These are phyloP conservation scores for Tephrocybe sp. DNA, from an alignment of 768 basidiomycete species.

Conservation along the genomic window DNA sequence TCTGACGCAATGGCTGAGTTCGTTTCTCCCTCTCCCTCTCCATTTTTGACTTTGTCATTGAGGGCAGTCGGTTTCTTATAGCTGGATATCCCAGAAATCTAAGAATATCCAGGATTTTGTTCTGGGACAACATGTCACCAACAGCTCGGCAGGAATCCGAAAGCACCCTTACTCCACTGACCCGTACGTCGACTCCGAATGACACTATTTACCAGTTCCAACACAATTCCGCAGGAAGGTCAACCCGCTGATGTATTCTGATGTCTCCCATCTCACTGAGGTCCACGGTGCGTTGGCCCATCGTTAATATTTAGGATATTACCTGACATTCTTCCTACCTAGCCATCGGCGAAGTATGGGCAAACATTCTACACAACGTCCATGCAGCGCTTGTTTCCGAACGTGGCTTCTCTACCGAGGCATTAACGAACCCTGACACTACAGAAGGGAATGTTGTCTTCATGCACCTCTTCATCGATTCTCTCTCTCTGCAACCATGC, in stretches of 20 bases:
- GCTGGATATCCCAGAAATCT: slow-evolving; percentile 40
- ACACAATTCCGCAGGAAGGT: slow-evolving; percentile 20
- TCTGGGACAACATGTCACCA: slow-evolving; percentile 48
- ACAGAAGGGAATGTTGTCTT: slow-evolving; percentile 48
- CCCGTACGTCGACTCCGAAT: slow-evolving; percentile 24
- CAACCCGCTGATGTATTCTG: slow-evolving; percentile 45
- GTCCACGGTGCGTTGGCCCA: slow-evolving; percentile 37
- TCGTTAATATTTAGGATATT: not conserved
- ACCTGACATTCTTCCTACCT: not conserved
- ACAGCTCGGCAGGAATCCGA: slow-evolving; percentile 48
- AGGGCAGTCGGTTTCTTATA: slow-evolving; percentile 8
- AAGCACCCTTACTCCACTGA: slow-evolving; percentile 54
- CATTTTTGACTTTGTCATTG: not conserved
- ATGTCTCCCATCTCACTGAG: slow-evolving; percentile 33
- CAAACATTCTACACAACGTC: slow-evolving; percentile 42
- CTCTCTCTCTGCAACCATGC: slow-evolving; percentile 46
- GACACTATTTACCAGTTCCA: no score
- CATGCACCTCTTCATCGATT: slow-evolving; percentile 49
- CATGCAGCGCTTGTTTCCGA: slow-evolving; percentile 35
- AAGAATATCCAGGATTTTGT: slow-evolving; percentile 32
- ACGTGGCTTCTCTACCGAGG: slow-evolving; percentile 33
- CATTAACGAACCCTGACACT: slow-evolving; percentile 36
- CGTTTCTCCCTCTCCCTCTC: slow-evolving; percentile 11
- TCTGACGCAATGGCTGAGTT: slow-evolving; percentile 50
- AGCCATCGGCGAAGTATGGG: slow-evolving; percentile 59